Base-by-base conservation (phyloP, 1,139 yeast species). In the Hanseniaspora uvarum region DNA sequence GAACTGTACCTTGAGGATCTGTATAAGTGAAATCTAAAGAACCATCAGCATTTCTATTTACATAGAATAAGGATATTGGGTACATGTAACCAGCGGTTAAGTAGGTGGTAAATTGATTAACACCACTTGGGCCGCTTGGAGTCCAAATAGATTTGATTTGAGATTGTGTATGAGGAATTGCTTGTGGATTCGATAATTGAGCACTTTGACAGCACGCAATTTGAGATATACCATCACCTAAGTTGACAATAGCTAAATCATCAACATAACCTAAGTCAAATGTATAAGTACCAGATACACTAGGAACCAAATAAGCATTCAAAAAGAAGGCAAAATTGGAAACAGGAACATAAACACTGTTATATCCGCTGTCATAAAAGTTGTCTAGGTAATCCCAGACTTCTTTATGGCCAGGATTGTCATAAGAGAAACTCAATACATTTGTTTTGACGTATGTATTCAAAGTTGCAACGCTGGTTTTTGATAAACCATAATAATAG, bases 61-160 rank as follows among this genome's bases (percentile, higher is more conserved):
- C 58, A 43, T 41, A 59, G 28, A 60, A 59, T 4, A 60, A 26
- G 33, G 61, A 54, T 2, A 59, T 43, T n/a, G 62, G 62, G 40
- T 60, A 60, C 56, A 56, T 58, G 54, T 48, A 47, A 24, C 55
- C 55, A 24, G 46, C 40, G 2, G 24, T 16, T 23, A 53, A 33
- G 5, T 21, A n/a, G 4, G 38, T 28, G 19, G 48, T 24, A 18
- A 53, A 47, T 6, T 34, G 12, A 16, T 53, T 53, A 11, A 37
- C 37, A 38, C 55, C 55, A 21, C 46, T 47, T 19, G 53, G 52
- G 14, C 55, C 55, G 7, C 16, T 11, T 2, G 46, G 4, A 19
- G 55, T 48, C 55, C 55, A 53, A 4, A 38, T n/a, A 19, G 52
- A 49, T 14, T 38, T 24, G 11, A 49, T 53, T 34, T 49, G 53